Evolutionary conservation across 768 basidiomycete genomes (phyloP), one percentile per base, ranked within the genome.

Genomic region (Strobilomyces dryophilus): DNA sequence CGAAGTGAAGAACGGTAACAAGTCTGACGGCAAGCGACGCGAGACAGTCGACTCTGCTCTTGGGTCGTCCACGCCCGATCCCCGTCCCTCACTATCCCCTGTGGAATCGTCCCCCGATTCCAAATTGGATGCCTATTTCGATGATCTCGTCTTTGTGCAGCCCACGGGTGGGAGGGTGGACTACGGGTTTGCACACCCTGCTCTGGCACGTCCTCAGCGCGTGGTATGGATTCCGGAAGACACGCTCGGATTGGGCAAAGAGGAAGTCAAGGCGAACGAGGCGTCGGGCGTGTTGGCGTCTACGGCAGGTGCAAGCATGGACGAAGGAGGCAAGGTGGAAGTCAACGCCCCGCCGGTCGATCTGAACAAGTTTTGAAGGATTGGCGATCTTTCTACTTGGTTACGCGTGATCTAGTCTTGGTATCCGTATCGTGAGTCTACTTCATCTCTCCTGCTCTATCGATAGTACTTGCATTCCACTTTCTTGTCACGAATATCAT

Each of bases 161-260:
- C 60, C 67, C 21, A 37, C 49, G 2, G 67, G 69, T 18, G 68
- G 64, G 9, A n/a, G 17, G 44, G 51, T 66, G 55, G 66, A 81
- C 46, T 83, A 84, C 62, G 86, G 87, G 12, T 98, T 95, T 72
- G 84, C 88, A 43, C 95, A 95, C 61, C 95, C 95, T 15, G 92
- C 92, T 8, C 77, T 81, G 50, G 81, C 74, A 56, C 71, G 82
- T 47, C 82, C 88, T 44, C 90, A 93, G 71, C 77, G 85, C 56
- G 76, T 82, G 5, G 73, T 98, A 31, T 98, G 95, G 95, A 69
- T 98, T 49, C 91, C 95, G 20, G 70, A 73, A 36, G 95, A 98
- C 66, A 60, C 69, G 7, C 58, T 58, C 20, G 66, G 66, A n/a
- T 31, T 92, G 49, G 81, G 77, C 1, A 70, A 74, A 35, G 80